Conservation (phyloP, 139 green algal species). For the Auxenochlorella pyrenoidosa region DNA sequence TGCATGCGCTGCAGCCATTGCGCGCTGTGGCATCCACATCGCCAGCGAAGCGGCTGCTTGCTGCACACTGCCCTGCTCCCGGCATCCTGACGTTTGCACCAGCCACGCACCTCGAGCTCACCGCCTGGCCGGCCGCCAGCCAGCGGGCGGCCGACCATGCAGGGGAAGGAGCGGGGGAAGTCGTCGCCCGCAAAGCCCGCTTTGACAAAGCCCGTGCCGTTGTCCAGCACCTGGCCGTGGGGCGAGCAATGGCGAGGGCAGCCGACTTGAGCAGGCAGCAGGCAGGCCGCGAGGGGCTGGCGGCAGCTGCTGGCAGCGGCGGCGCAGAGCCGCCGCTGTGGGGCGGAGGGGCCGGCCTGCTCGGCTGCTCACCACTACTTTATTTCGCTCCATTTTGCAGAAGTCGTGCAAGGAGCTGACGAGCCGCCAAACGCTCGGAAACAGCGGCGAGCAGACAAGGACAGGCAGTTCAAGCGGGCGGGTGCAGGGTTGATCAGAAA, state of each 20-base stretch:
- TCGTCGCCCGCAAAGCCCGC: conserved; percentile 61
- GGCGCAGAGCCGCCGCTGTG: too few relatives aligned
- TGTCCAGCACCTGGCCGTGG: neutral
- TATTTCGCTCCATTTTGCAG: neutral
- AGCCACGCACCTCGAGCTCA: neutral
- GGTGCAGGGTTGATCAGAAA: too few relatives aligned
- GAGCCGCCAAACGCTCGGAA: too few relatives aligned
- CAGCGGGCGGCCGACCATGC: conserved; percentile 61
- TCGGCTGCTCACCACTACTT: neutral
- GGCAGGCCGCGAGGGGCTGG: too few relatives aligned
- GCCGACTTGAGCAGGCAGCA: neutral
- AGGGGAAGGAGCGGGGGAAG: conserved; percentile 72
- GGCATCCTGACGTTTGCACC: too few relatives aligned
- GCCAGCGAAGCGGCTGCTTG: too few relatives aligned
- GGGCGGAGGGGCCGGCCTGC: too few relatives aligned
- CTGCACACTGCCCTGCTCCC: too few relatives aligned
- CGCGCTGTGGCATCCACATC: neutral
- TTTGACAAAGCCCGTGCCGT: conserved; percentile 15
- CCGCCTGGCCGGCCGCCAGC: neutral
- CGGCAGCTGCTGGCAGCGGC: neutral
- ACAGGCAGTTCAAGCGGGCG: too few relatives aligned
- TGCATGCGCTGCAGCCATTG: neutral
- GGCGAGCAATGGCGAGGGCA: neutral
- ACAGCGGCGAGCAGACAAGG: too few relatives aligned
- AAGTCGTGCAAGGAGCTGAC: too few relatives aligned